phyloP scores from a whole-genome alignment of 1,139 yeast genomes.

The Sugiyamaella xylanicola region DNA sequence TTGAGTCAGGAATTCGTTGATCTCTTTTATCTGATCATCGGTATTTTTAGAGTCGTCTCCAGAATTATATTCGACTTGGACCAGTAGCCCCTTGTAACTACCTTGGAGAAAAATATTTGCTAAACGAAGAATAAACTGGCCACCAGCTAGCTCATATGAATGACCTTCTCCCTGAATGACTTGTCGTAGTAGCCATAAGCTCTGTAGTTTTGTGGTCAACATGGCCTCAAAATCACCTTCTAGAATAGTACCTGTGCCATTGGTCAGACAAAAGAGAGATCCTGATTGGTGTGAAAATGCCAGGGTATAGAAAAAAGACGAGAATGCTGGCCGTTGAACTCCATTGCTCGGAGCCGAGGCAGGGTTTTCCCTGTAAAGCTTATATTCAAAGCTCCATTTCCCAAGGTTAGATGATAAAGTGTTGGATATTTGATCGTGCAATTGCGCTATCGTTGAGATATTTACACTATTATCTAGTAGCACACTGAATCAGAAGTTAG shows the following conservation, averaged over 20 bases:
- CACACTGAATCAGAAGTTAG: slow-evolving; percentile 43
- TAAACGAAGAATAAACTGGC: slow-evolving; percentile 51
- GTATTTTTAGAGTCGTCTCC: slow-evolving; percentile 8
- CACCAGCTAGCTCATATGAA: slow-evolving; percentile 49
- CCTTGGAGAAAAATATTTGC: slow-evolving; percentile 78
- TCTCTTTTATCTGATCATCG: slow-evolving; percentile 16
- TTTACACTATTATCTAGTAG: slow-evolving; percentile 58
- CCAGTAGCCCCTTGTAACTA: slow-evolving; percentile 65
- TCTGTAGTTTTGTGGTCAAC: slow-evolving; percentile 57
- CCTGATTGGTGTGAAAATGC: slow-evolving; percentile 57
- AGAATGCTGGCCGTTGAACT: slow-evolving; percentile 10
- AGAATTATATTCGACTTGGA: slow-evolving; percentile 51
- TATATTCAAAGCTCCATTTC: slow-evolving; percentile 65
- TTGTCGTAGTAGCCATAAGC: slow-evolving; percentile 73
- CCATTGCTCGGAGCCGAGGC: slow-evolving; percentile 31
- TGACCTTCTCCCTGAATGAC: slow-evolving; percentile 76
- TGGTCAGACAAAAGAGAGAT: slow-evolving; percentile 56
- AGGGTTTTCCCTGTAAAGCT: slow-evolving; percentile 62
- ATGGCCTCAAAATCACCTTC: slow-evolving; percentile 41
- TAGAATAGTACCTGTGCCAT: slow-evolving; percentile 40
- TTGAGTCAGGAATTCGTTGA: slow-evolving; percentile 25
- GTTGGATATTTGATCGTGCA: slow-evolving; percentile 68
- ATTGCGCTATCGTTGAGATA: slow-evolving; percentile 64
- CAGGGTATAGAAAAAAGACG: slow-evolving; percentile 55
- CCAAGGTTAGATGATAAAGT: slow-evolving; percentile 61